phyloP scores from a whole-genome alignment of 2,329 filamentous ascomycete genomes.

The Pseudogymnoascus sp. region DNA sequence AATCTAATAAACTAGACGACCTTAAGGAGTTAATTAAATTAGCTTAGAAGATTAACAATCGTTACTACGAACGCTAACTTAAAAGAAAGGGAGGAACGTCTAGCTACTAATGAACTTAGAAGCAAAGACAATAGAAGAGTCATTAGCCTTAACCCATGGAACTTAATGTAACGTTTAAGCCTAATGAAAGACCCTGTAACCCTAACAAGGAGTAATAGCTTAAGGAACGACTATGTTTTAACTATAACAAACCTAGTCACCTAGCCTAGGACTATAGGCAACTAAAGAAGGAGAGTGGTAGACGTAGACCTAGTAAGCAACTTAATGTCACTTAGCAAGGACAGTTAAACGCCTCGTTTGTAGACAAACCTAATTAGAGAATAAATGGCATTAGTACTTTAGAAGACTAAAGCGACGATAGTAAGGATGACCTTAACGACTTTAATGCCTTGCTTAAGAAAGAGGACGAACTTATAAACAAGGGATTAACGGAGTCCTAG shows the following conservation, averaged over 20 bases:
- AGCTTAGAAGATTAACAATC: background rate
- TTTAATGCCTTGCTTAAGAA: too few relatives aligned
- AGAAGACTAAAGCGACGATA: background rate
- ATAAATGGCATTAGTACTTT: background rate
- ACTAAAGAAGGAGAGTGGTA: background rate
- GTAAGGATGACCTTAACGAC: too few relatives aligned
- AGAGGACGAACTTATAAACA: too few relatives aligned
- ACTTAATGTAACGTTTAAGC: background rate
- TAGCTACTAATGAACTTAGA: background rate
- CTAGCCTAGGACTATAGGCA: background rate
- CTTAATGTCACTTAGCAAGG: background rate
- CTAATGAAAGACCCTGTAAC: background rate
- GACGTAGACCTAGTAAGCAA: background rate
- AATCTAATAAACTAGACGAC: background rate
- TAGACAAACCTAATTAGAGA: background rate
- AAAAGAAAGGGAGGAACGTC: background rate
- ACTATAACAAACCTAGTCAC: background rate
- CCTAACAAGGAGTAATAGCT: background rate
- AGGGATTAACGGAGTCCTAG: too few relatives aligned
- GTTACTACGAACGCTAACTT: background rate
- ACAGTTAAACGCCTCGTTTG: background rate
- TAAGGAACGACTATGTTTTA: background rate
- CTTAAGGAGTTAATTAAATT: background rate
- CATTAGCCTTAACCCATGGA: background rate
- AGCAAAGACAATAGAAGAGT: background rate